Base-by-base conservation (phyloP, 257 asterid species). In the Petunia axillaris region DNA sequence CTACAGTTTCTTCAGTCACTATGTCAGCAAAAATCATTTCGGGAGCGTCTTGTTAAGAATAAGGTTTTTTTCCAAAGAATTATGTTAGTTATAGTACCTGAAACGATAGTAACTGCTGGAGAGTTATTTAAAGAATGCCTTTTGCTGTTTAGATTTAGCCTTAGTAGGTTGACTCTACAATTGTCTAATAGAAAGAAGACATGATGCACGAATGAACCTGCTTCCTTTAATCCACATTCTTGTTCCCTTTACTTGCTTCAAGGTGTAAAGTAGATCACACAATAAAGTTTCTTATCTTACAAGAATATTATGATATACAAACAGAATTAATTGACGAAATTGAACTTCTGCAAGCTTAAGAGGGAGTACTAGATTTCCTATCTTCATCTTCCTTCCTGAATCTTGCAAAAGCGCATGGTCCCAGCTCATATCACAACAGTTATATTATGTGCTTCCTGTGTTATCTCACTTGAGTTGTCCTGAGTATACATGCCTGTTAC, bases 21-120 rank as follows among this genome's bases (percentile, higher is more conserved):
- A 78, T 94, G 98, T 86, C 98, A 94, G 80, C 99, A 94, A 79
- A 96, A 96, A 82, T 78, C 85, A 80, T 93, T 96, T 85, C 87
- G 97, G 53, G 98, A 96, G 84, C 89, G 93, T 71, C 85, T 94
- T 81, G 95, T 96, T 73, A 90, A 90, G 90, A 94, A 96, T 84
- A 94, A 96, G 98, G 99, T 95, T 76, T 86, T 79, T 36, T 67
- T 79, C 84, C 78, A 65, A 57, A 77, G 59, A 71, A 60, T 78
- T 68, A 6, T 55, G 40, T 65, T 82, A 73, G 41, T 60, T 59
- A 71, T 71, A 35, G n/a, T 36, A 73, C 62, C 62, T 50, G 46
- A 73, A 71, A 48, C 13, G 25, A 71, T 48, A 73, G 50, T 73
- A 57, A 35, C 46, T 50, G 60, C 77, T 73, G 62, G 77, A 73